phyloP scores from a whole-genome alignment of 139 green algal species.

The Chlorella sp. region DNA sequence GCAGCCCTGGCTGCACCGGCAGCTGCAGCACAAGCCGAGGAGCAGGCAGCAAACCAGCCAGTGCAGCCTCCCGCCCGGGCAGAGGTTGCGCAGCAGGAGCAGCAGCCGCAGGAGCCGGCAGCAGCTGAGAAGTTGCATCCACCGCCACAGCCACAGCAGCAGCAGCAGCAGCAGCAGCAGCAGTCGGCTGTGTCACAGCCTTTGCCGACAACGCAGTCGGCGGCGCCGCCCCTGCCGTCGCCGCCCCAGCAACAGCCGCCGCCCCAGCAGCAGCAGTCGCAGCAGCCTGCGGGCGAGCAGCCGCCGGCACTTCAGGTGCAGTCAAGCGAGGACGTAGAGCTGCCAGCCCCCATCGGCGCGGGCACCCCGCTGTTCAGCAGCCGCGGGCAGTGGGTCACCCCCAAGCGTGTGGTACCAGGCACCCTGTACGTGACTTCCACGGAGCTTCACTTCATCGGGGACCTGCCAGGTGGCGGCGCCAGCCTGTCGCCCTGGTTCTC shows the following conservation, averaged over 20 bases:
- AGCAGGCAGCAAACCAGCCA: no score
- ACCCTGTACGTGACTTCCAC: constrained; percentile 38
- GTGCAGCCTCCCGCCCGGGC: no score
- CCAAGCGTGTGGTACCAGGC: constrained; percentile 51
- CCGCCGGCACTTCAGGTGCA: not conserved
- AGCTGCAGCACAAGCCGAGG: no score
- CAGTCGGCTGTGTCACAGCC: not conserved
- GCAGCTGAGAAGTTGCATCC: no score
- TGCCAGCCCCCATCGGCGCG: not conserved
- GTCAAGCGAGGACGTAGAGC: constrained; percentile 18
- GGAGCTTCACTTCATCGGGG: constrained; percentile 27
- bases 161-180: constrained; percentile 23
- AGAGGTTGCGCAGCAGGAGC: constrained; percentile 8
- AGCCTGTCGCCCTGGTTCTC: not conserved
- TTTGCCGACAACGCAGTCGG: not conserved
- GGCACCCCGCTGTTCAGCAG: constrained; percentile 19
- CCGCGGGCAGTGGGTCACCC: constrained; percentile 44
- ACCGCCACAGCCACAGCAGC: not conserved
- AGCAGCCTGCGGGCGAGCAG: not conserved
- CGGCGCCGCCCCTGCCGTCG: not conserved
- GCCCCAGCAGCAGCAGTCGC: not conserved
- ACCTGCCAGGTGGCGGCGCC: not conserved
- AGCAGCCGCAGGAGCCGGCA: not conserved
- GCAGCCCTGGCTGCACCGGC: no score
- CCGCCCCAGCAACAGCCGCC: not conserved